Evolutionary conservation across 2,329 filamentous ascomycete genomes (phyloP), one percentile per base, ranked within the genome.

Genomic region (Aureobasidium zeae): DNA sequence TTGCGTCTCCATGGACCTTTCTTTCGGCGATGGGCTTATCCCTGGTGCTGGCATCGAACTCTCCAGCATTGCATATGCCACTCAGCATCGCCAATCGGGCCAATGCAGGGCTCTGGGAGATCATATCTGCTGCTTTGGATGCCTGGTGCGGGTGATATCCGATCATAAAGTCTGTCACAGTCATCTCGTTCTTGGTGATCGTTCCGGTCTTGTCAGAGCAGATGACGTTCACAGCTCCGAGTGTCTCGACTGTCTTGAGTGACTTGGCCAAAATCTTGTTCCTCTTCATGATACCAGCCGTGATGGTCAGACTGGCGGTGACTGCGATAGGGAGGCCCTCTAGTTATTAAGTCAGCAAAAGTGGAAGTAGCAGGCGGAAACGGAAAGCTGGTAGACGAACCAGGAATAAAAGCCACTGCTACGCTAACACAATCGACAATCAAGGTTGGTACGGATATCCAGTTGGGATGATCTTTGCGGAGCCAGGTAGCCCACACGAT

Each of bases 231-330:
- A 86, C 81, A 0, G 78, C 72, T 1, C 83, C 83, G 0, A 86
- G 70, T 0, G 82, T 86, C 61, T 86, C 83, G 0, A 86, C 81
- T 0, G 83, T 86, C 63, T 84, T 84, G 34, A 88, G 68, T 0
- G 79, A 84, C 63, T 87, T 87, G 75, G 82, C 86, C 7, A 87
- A 71, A 31, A 87, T 78, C 56, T 82, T 81, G 59, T 86, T 80
- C 63, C 81, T 79, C 50, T 72, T 72, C 83, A 88, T 86, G 52
- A 83, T 72, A 50, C 81, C 83, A 15, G 83, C 83, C 1, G 77
- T 81, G 47, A 88, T 87, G 0, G 83, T 86, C 50, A 88, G 67
- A 13, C 77, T 81, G 1, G 60, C 58, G 0, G 80, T 81, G 25
- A 85, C 63, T 0, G 81, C 80, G 38, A 86, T 79, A 0, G 81